A percentile compares a stretch with the other conserved stretches of the same genome.
Evolutionary conservation across 805 yeast species (phyloP).

Genomic region (Lachancea mirantina): DNA sequence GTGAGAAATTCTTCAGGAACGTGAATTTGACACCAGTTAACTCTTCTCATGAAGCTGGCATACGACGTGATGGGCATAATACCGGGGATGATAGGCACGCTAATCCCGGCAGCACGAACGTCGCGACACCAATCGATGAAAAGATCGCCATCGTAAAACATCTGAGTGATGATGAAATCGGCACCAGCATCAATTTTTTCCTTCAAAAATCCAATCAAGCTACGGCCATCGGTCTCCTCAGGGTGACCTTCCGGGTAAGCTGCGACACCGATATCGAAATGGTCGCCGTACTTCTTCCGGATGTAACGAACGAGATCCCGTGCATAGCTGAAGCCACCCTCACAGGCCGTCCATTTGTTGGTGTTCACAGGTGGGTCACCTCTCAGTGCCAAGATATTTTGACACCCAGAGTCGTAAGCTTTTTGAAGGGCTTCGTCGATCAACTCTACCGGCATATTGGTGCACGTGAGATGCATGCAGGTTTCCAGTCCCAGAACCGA

Average conservation of each 20-base stretch:
- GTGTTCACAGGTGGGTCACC: slow-evolving; percentile 85
- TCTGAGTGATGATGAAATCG: slow-evolving; percentile 87
- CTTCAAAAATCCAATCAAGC: slow-evolving; percentile 57
- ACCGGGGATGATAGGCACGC: slow-evolving; percentile 90
- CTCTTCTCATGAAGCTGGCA: slow-evolving; percentile 86
- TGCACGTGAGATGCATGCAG: slow-evolving; percentile 96
- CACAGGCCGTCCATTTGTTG: slow-evolving; percentile 39
- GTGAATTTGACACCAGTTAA: slow-evolving; percentile 83
- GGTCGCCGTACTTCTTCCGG: slow-evolving; percentile 68
- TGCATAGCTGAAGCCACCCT: slow-evolving; percentile 78
- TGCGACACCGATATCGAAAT: slow-evolving; percentile 93
- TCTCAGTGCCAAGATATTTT: slow-evolving; percentile 85
- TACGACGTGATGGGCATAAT: slow-evolving; percentile 98
- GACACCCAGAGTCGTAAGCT: slow-evolving; percentile 90
- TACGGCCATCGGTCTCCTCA: slow-evolving; percentile 57
- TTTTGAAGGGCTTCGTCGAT: slow-evolving; percentile 79
- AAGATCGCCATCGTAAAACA: slow-evolving; percentile 88
- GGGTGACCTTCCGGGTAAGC: slow-evolving; percentile 98
- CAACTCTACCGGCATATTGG: slow-evolving; percentile 77
- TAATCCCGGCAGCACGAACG: slow-evolving; percentile 65
- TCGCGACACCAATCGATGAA: slow-evolving; percentile 76
- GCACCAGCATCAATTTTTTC: slow-evolving; percentile 94
- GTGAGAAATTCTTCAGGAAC: slow-evolving; percentile 70
- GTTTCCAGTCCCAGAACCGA: slow-evolving; percentile 88
- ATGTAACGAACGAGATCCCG: slow-evolving; percentile 79